Evolutionary conservation across 2,329 filamentous ascomycete genomes (phyloP), one percentile per base, ranked within the genome.

Genomic region (Neurospora sp.): DNA sequence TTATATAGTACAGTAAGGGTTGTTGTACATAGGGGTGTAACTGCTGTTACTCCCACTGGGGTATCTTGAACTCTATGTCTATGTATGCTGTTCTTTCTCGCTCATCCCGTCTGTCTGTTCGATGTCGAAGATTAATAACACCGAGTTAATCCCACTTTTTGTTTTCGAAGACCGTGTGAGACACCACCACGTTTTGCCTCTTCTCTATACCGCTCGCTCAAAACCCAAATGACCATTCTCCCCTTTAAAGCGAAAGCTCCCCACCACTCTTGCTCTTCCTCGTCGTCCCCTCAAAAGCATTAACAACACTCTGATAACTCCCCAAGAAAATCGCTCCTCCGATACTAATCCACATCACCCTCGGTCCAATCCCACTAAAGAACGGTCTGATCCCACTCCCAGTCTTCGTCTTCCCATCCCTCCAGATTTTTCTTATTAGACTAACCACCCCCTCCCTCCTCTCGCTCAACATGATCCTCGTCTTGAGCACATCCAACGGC

Each of bases 401-500:
- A 15, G 23, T 62, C 52, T 17, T 62, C 4, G 7, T 8, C 7
- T 62, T 17, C 23, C 52, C 52, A 62, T 90, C 85, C 67, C 80
- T 82, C 77, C 89, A 82, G 70, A 97, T 91, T 23, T 84, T 82
- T 68, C 82, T 83, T 73, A 95, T 82, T 72, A 97, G 84, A 4
- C 80, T 79, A 40, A 82, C 78, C 73, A 89, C 85, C 13, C 84
- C 86, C 78, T 87, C 87, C 75, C 84, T 87, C 83, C 90, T 87
- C 76, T 88, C 86, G 15, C 92, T 91, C 75, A 99, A 83, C 96
- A 99, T 99, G 81, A 98, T 90, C 73, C 96, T 85, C 73, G 96
- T 99, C 88, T 99, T 99, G 74, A 99, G 84, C 72, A 99, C 96
- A 81, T 99, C 96, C 73, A 99, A 82, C 46, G 96, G 96, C 68